Base-by-base conservation (phyloP, 495 filamentous ascomycete genomes). In the Aspergillus sclerotiicarbonarius region DNA sequence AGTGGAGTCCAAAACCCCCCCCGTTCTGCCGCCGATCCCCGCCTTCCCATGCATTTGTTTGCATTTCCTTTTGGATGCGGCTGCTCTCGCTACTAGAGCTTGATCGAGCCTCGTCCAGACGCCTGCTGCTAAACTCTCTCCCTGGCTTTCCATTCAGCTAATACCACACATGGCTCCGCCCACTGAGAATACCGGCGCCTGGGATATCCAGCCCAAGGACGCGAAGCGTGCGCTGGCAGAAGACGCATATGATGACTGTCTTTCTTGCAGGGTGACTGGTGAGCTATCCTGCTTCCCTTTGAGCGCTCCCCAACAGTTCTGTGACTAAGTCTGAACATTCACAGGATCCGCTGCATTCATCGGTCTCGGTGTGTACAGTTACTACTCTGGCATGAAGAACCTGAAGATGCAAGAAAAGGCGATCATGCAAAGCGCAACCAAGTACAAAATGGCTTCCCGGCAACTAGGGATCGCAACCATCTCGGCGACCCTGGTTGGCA, bases 341-440 rank as follows among this genome's bases (percentile, higher is more conserved):
- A 31, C 58, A 95, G 93, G 93, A 18, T 85, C 87, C 53, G 82
- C 86, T 32, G 92, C 89, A 15, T 96, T 97, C 61, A 77, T 94
- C 45, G 92, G 92, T n/a, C 85, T 97, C 48, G 93, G 90, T 13
- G 84, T 82, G 6, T 98, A 96, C 77, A 92, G 85, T 67, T 96
- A 93, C 73, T 77, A 85, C 56, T 91, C 89, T 8, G 93, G 93
- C 33, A 88, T 87, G 63, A 71, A 73, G 39, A 90, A 95, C 67
- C 83, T 98, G 18, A 80, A 82, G 48, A 76, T 83, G 62, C 88
- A 90, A 66, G 78, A 86, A 65, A 79, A 82, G 31, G 76, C 78
- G 35, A 95, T 96, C 56, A 71, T 88, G 58, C 77, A 82, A 60
- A 87, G 86, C 67, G 81, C 85, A 29, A 86, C 87, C 25, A 80